Percentiles rank a stretch among this genome's conserved stretches.
Evolutionary conservation across 2,329 filamentous ascomycete genomes (phyloP).

Genomic region (Alternaria dauci): DNA sequence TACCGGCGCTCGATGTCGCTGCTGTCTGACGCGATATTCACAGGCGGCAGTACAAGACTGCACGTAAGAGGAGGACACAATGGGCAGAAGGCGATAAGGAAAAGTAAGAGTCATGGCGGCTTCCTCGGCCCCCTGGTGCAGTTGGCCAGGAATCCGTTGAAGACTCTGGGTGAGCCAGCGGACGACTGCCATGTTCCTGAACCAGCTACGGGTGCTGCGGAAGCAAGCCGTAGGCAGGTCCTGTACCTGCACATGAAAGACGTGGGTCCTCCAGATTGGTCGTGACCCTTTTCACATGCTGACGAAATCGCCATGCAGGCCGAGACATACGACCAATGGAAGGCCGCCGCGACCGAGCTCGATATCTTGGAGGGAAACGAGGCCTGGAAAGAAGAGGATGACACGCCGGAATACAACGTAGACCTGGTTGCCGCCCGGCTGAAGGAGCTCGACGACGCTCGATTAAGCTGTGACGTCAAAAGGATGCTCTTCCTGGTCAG

Average conservation of each 20-base stretch:
- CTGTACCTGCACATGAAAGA: conserved; percentile 71
- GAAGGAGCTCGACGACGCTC: conserved; percentile 76
- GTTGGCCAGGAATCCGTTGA: conserved; percentile 47
- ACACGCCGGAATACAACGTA: conserved; percentile 75
- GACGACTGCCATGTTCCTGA: conserved; percentile 28
- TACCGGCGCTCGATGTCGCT: conserved; percentile 46
- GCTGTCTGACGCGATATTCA: conserved; percentile 46
- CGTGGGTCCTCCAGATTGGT: conserved; percentile 57
- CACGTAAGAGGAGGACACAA: conserved; percentile 29
- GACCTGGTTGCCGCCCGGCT: conserved; percentile 74
- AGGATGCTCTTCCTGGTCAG: conserved; percentile 83
- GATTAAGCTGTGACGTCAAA: conserved; percentile 73
- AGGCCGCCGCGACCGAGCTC: conserved; percentile 75
- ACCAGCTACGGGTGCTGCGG: conserved; percentile 11
- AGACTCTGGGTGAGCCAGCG: conserved; percentile 25
- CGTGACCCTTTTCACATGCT: conserved; percentile 37
- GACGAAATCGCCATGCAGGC: conserved; percentile 60
- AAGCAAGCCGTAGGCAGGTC: conserved; percentile 61
- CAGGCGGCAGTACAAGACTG: conserved; percentile 42
- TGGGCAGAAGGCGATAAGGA: conserved; percentile 22
- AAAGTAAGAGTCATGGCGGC: conserved; percentile 42
- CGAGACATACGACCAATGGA: conserved; percentile 75
- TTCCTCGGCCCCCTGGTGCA: conserved; percentile 48
- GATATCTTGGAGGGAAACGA: conserved; percentile 83
- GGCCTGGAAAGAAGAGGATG: conserved; percentile 76